Percentiles rank a stretch among this genome's conserved stretches.
Conservation (phyloP, 2,329 filamentous ascomycete genomes). For the Ambrosiella xylebori region DNA sequence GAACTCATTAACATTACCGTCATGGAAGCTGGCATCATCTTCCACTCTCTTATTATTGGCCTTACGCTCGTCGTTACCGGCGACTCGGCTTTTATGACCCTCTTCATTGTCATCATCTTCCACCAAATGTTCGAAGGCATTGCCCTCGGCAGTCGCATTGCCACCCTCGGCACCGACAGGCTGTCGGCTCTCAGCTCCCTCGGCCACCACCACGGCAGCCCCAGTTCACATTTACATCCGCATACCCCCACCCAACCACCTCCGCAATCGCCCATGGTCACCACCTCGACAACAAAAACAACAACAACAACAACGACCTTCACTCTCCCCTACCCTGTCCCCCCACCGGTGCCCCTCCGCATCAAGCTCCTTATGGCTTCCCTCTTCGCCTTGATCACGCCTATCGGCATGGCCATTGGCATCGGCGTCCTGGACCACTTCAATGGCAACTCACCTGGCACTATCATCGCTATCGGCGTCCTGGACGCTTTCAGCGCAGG, state of each 20-base stretch:
- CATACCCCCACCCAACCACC: background rate
- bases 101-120: constrained; percentile 55
- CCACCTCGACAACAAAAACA: constrained; percentile 9
- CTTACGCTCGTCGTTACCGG: constrained; percentile 44
- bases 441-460: constrained; percentile 54
- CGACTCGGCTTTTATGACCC: constrained; percentile 36
- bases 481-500: constrained; percentile 58
- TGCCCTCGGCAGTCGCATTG: constrained; percentile 49
- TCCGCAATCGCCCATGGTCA: background rate
- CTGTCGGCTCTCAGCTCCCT: constrained; percentile 14
- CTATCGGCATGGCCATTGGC: constrained; percentile 65
- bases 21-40: constrained; percentile 57
- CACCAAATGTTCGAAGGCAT: constrained; percentile 67
- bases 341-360: background rate
- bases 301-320: constrained; percentile 10
- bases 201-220: constrained; percentile 14
- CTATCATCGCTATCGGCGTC: constrained; percentile 54
- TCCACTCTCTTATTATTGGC: constrained; percentile 52
- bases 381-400: constrained; percentile 54
- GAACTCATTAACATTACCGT: constrained; percentile 47
- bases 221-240: too few relatives aligned
- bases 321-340: background rate
- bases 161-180: constrained; percentile 30
- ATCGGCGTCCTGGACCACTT: constrained; percentile 53
- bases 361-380: constrained; percentile 44